Evolutionary conservation across 2,329 filamentous ascomycete species (phyloP).

Genomic region (Ambrosiella beaveri): DNA sequence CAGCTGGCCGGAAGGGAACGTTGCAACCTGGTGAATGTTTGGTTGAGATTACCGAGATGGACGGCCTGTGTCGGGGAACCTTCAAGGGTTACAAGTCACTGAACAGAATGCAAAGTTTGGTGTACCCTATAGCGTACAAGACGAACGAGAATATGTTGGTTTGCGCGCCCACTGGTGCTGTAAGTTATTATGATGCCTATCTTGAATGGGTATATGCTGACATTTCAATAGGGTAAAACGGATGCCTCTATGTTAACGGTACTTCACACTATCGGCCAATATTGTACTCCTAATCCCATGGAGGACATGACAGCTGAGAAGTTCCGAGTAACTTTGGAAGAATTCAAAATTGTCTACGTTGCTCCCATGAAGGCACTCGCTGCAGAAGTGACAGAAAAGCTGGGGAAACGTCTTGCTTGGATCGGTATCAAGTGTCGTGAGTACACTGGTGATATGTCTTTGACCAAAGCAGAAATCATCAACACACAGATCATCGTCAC

Average conservation of each 20-base stretch:
- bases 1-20: conserved; percentile 61
- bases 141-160: conserved; percentile 98
- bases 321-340: conserved; percentile 65
- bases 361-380: conserved; percentile 98
- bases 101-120: conserved; percentile 95
- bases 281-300: conserved; percentile 61
- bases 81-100: conserved; percentile 87
- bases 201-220: neutral
- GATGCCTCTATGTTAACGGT: conserved; percentile 96
- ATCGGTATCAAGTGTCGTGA: conserved; percentile 82
- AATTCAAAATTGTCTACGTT: conserved; percentile 98
- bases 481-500: conserved; percentile 97
- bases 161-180: conserved; percentile 86
- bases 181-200: conserved; percentile 23
- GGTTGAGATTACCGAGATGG: conserved; percentile 63
- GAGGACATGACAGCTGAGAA: conserved; percentile 57
- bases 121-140: conserved; percentile 87
- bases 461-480: conserved; percentile 90
- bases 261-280: conserved; percentile 75
- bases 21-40: conserved; percentile 58
- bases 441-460: conserved; percentile 95
- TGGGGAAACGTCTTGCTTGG: conserved; percentile 84
- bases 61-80: conserved; percentile 75
- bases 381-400: conserved; percentile 87
- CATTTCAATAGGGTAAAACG: conserved; percentile 58